phyloP scores from a whole-genome alignment of 1,284 basidiomycete species.

The Apiotrichum gracile region DNA sequence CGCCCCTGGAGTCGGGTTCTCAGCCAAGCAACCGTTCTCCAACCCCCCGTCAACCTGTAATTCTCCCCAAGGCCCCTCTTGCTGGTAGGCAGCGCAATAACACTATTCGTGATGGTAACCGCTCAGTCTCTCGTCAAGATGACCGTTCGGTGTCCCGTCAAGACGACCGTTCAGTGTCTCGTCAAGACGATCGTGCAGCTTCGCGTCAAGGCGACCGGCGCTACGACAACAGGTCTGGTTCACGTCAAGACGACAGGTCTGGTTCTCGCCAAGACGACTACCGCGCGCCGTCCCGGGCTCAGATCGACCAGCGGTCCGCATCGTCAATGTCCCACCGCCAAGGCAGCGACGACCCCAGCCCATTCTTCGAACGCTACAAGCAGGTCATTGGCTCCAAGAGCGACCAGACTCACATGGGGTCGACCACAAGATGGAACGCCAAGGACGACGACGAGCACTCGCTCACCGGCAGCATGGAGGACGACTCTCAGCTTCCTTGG shows the following conservation, averaged over 20 bases:
- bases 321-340: slow-evolving; percentile 5
- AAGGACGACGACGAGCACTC: slow-evolving; percentile 17
- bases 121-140: not conserved
- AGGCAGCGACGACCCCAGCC: slow-evolving; percentile 9
- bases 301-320: slow-evolving; percentile 2
- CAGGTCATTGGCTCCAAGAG: slow-evolving; percentile 12
- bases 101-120: not conserved
- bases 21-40: not conserved
- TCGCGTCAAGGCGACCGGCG: too few species aligned
- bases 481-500: slow-evolving; percentile 39
- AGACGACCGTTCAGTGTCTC: not conserved
- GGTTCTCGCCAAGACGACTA: slow-evolving; percentile 5
- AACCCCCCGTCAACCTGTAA: slow-evolving; percentile 12
- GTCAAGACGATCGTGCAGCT: not conserved
- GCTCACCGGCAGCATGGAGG: slow-evolving; percentile 11
- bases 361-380: slow-evolving; percentile 53
- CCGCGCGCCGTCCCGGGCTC: not conserved
- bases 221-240: not conserved
- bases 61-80: slow-evolving; percentile 21
- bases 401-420: slow-evolving; percentile 13
- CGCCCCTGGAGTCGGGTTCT: not conserved
- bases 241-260: not conserved
- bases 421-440: not conserved
- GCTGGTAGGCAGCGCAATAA: slow-evolving; percentile 10
- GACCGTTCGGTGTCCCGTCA: not conserved